phyloP scores from a whole-genome alignment of 2,329 filamentous ascomycete genomes.

The Alternaria triticina region DNA sequence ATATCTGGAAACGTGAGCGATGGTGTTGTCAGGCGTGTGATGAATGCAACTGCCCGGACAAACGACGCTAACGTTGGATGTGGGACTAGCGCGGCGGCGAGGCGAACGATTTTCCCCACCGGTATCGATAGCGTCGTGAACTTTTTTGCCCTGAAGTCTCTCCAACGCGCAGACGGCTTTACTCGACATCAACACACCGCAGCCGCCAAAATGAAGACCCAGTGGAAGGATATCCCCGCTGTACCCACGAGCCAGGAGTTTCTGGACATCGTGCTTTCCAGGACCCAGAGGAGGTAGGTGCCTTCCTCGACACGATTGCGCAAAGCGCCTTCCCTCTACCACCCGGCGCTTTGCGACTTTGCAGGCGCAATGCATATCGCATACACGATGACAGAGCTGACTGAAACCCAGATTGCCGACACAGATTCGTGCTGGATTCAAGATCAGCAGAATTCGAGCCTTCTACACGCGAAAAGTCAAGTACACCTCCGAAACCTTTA shows the following conservation, averaged over 20 bases:
- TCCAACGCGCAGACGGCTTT: slow-evolving; percentile 22
- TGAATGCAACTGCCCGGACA: neutral
- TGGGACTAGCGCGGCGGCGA: slow-evolving; percentile 8
- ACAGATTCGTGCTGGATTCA: slow-evolving; percentile 94
- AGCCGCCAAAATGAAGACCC: slow-evolving; percentile 45
- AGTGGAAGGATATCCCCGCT: slow-evolving; percentile 73
- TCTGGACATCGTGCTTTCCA: slow-evolving; percentile 92
- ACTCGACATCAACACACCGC: slow-evolving; percentile 18
- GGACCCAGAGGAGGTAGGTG: slow-evolving; percentile 49
- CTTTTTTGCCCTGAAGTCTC: slow-evolving; percentile 19
- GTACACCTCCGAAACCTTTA: slow-evolving; percentile 95
- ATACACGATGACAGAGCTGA: neutral
- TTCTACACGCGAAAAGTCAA: slow-evolving; percentile 97
- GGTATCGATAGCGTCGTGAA: slow-evolving; percentile 19
- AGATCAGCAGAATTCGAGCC: slow-evolving; percentile 91
- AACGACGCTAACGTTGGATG: neutral
- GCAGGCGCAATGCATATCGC: slow-evolving; percentile 62
- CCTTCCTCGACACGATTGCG: neutral
- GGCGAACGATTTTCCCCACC: slow-evolving; percentile 14
- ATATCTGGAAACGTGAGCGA: neutral
- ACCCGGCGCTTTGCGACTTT: slow-evolving; percentile 55
- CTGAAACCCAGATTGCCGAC: slow-evolving; percentile 73
- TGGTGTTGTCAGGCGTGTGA: neutral
- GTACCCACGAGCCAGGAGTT: slow-evolving; percentile 95
- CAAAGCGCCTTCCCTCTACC: slow-evolving; percentile 5